Base-by-base conservation (phyloP, 2,329 filamentous ascomycete genomes). In the Neofusicoccum sp. region DNA sequence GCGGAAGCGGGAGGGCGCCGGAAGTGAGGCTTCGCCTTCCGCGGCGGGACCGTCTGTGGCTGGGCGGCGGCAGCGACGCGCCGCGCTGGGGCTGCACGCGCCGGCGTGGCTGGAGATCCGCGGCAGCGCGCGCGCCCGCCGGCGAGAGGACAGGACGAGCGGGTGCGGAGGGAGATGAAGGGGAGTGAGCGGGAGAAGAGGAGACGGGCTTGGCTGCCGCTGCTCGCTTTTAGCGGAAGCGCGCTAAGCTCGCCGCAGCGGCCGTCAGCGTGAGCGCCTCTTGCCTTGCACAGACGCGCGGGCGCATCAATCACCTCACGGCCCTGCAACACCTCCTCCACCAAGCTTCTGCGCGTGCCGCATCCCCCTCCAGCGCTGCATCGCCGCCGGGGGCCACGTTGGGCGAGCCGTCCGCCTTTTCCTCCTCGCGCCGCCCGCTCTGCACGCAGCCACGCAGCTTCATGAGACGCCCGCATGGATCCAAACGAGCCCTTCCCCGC, bases 391-490 rank as follows among this genome's bases (percentile, higher is more conserved):
- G 24, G 28, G 51, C 51, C 51, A 43, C 26, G 36, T 43, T 44
- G 51, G 51, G 51, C 51, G 43, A 28, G 26, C 51, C 43, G 51
- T 6, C 51, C 33, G 38, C 45, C 43, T 47, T 58, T 58, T 57
- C 38, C 54, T 31, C 30, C 30, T 20, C 38, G 36, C 51, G 51
- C 51, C 51, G 43, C 51, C 38, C n/a, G 8, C n/a, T 36, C 51
- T 38, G 43, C 51, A 28, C n/a, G 8, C n/a, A 43, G 24, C 16
- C 31, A 38, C 20, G 24, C 41, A 26, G 54, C 54, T 47, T 45
- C 43, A 58, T 58, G 54, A 58, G 38, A 58, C 54, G 54, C 43
- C 54, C 43, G 54, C 54, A 58, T 58, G 54, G 54, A 58, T 58
- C 54, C 54, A 47, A 58, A 58, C 41, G 54, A 45, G 16, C 54